phyloP scores from a whole-genome alignment of 306 rosid genomes.

The Sechiopsis laciniata region DNA sequence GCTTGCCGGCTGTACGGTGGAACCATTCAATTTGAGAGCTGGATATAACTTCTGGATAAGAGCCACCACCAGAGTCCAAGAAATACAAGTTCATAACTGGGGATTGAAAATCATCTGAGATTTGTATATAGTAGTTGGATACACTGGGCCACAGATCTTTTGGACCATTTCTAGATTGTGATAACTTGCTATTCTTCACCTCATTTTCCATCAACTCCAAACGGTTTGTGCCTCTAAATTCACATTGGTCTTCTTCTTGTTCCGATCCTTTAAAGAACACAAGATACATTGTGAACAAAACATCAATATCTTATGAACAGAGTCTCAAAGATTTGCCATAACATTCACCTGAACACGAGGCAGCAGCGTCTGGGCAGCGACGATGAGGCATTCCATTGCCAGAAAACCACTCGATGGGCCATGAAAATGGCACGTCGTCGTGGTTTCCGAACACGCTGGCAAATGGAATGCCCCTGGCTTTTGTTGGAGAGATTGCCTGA shows the following conservation, averaged over 20 bases:
- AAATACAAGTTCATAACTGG: conserved; percentile 62
- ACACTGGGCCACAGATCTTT: conserved; percentile 74
- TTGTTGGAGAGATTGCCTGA: conserved; percentile 62
- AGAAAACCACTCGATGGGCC: conserved; percentile 83
- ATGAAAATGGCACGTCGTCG: conserved; percentile 70
- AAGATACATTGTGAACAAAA: not conserved
- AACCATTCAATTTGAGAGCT: conserved; percentile 67
- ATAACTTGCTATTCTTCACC: conserved; percentile 31
- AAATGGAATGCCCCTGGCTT: conserved; percentile 62
- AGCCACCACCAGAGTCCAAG: conserved; percentile 94
- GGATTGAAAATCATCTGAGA: conserved; percentile 38
- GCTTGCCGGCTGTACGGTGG: conserved; percentile 34
- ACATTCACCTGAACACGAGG: conserved; percentile 44
- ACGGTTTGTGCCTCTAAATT: conserved; percentile 62
- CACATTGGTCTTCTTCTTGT: conserved; percentile 48
- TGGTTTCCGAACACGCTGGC: conserved; percentile 83
- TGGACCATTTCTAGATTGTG: conserved; percentile 58
- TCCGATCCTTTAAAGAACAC: not conserved
- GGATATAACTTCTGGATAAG: conserved; percentile 73
- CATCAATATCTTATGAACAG: not conserved
- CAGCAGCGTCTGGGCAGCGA: conserved; percentile 35
- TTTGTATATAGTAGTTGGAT: conserved; percentile 59
- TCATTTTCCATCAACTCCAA: conserved; percentile 56
- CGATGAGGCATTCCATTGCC: conserved; percentile 54
- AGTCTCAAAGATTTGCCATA: not conserved